Base-by-base conservation (phyloP, 352 stramenopile genomes). In the Globisporangium nunn region DNA sequence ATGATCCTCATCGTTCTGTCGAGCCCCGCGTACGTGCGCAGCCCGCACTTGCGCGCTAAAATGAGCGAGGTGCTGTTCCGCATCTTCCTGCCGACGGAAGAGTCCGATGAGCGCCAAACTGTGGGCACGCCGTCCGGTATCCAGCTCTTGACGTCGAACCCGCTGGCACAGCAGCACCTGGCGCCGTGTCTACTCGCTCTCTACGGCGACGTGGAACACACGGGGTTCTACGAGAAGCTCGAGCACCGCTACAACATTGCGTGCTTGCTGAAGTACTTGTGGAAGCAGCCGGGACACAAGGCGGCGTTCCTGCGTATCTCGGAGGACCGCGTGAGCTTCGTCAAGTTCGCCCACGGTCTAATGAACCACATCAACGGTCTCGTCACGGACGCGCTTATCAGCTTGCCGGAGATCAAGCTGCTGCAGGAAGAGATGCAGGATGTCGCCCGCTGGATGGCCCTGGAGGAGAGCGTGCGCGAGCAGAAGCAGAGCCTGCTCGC, bases 321-420 rank as follows among this genome's bases (percentile, higher is more conserved):
- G 4, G 74, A 91, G 59, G 91, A 98, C 63, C 81, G 89, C 60
- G 72, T 87, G 14, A 93, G 75, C 43, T 99, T 99, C 63, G 91
- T 98, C 57, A 98, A 96, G 62, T 99, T 99, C 78, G 94, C 97
- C 7, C 98, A 99, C 64, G 97, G 97, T 15, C 87, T 99, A 59
- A 97, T 99, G 69, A 99, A 99, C 72, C 96, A 99, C 71, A 99
- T 98, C 59, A 99, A 99, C 66, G 81, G 88, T 39, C 70, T 98
- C 35, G 96, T 99, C 37, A 96, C 92, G 0, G 91, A 88, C 68
- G 95, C 97, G 6, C 93, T 99, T 61, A 96, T 98, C 52, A 97
- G 96, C 29, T 61, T 99, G 30, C 91, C 92, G 0, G 91, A 98
- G 62, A 98, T 99, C 67, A 94, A 97, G 56, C 61, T 77, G 35